Evolutionary conservation across 2,329 filamentous ascomycete genomes (phyloP).

Genomic region (Metarhizium anisopliae): DNA sequence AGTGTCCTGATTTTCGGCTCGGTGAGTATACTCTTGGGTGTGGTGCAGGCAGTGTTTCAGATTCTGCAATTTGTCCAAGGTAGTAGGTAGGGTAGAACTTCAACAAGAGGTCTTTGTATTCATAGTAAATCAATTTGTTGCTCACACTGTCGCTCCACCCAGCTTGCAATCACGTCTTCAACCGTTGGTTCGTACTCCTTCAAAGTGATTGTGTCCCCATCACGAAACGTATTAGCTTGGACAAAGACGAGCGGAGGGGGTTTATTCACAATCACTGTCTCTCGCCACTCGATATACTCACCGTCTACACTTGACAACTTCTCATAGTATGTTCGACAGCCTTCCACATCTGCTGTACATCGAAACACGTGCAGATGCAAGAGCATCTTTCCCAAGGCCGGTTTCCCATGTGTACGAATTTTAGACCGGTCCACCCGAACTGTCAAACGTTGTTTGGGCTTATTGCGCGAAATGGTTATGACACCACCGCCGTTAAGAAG

Average conservation of each 20-base stretch:
- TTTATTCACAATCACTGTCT: no score
- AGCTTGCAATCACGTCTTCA: slow-evolving; percentile 27
- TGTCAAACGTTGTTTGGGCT: slow-evolving; percentile 32
- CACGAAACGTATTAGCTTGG: background rate
- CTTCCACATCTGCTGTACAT: slow-evolving; percentile 47
- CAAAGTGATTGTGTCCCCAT: background rate
- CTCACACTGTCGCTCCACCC: slow-evolving; percentile 25
- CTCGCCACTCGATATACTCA: background rate
- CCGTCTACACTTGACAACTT: slow-evolving; percentile 44
- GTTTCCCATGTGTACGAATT: slow-evolving; percentile 46
- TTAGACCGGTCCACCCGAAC: slow-evolving; percentile 49
- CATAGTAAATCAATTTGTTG: no score
- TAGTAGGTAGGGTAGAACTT: no score
- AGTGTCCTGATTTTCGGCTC: no score
- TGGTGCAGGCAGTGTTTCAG: no score
- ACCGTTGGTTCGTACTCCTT: background rate
- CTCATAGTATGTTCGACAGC: slow-evolving; percentile 47
- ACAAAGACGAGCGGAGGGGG: background rate
- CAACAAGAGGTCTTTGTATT: no score
- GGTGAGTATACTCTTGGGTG: no score
- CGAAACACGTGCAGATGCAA: slow-evolving; percentile 53
- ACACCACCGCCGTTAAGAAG: slow-evolving; percentile 38
- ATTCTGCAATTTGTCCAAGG: no score
- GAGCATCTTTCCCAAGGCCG: slow-evolving; percentile 49
- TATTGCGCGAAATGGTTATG: slow-evolving; percentile 37